Percentiles rank a stretch among this genome's conserved stretches.
Evolutionary conservation across 2,329 filamentous ascomycete genomes (phyloP).

Genomic region (Neopestalotiopsis clavispora): DNA sequence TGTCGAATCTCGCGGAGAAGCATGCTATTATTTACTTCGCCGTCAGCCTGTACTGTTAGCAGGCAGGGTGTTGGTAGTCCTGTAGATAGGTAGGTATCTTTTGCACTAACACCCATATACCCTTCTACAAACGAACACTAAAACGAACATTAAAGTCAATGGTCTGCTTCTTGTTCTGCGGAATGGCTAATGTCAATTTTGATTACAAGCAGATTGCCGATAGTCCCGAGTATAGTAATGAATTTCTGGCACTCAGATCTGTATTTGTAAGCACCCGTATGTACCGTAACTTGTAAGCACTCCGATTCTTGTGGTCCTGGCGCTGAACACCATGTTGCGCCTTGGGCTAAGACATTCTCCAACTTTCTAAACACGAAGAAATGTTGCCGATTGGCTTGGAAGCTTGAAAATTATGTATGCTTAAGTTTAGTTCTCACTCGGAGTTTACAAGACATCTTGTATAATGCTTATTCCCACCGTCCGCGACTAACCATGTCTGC

Average conservation of each 20-base stretch:
- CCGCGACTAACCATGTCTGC: background rate
- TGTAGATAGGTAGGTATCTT: no score
- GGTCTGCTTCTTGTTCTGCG: no score
- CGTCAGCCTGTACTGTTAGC: no score
- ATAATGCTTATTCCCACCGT: background rate
- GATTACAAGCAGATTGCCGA: no score
- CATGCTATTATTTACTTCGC: no score
- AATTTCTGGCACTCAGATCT: background rate
- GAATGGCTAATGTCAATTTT: no score
- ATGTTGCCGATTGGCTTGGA: background rate
- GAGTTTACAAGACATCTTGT: background rate
- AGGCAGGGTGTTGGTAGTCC: no score
- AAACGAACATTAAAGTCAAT: no score
- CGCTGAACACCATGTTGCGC: background rate
- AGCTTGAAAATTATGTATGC: background rate
- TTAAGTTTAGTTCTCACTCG: background rate
- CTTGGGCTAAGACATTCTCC: background rate
- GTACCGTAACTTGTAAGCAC: background rate
- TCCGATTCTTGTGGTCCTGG: background rate
- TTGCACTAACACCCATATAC: no score
- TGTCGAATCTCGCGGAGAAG: no score
- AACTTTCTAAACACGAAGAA: background rate
- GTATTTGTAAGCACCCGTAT: background rate
- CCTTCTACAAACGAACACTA: no score
- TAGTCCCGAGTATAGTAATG: no score